Conservation (phyloP, 495 filamentous ascomycete species). For the Cercophora sp. region DNA sequence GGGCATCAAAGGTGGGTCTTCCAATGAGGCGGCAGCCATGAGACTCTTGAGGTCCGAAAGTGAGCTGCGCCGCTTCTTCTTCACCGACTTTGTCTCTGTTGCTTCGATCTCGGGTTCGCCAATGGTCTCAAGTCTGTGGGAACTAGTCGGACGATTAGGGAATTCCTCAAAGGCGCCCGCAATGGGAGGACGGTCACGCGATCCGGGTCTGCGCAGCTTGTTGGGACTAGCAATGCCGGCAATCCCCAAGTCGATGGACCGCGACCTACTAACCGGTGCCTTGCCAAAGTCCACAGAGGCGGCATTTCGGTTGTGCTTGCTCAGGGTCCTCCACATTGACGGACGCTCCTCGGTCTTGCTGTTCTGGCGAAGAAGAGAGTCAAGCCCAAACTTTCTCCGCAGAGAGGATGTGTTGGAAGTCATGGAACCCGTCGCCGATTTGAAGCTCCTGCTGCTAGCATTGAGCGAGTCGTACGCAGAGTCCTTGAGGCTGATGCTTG, state of each 20-base stretch:
- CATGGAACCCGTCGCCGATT: conserved; percentile 48
- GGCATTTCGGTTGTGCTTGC: conserved; percentile 67
- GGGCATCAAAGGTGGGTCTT: conserved; percentile 38
- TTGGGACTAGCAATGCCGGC: conserved; percentile 42
- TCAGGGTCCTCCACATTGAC: conserved; percentile 83
- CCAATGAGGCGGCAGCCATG: conserved; percentile 46
- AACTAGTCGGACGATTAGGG: conserved; percentile 42
- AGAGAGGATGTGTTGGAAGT: conserved; percentile 75
- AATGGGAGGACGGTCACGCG: conserved; percentile 60
- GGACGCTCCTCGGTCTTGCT: conserved; percentile 70
- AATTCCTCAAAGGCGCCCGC: conserved; percentile 58
- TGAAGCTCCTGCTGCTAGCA: conserved; percentile 38
- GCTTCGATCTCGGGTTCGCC: conserved; percentile 46
- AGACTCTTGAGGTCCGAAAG: conserved; percentile 77
- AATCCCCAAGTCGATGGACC: conserved; percentile 71
- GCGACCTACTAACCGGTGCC: conserved; percentile 66
- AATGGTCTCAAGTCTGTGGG: conserved; percentile 46
- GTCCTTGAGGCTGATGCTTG: conserved; percentile 26
- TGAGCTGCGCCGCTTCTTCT: conserved; percentile 86
- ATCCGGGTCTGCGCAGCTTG: conserved; percentile 56
- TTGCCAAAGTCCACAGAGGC: conserved; percentile 54
- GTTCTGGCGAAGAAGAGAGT: conserved; percentile 69
- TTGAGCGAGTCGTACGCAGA: conserved; percentile 46
- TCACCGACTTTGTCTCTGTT: conserved; percentile 39
- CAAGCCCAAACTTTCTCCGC: conserved; percentile 75